Evolutionary conservation across 1,139 yeast genomes (phyloP).

Genomic region (Zygoascus meyerae): DNA sequence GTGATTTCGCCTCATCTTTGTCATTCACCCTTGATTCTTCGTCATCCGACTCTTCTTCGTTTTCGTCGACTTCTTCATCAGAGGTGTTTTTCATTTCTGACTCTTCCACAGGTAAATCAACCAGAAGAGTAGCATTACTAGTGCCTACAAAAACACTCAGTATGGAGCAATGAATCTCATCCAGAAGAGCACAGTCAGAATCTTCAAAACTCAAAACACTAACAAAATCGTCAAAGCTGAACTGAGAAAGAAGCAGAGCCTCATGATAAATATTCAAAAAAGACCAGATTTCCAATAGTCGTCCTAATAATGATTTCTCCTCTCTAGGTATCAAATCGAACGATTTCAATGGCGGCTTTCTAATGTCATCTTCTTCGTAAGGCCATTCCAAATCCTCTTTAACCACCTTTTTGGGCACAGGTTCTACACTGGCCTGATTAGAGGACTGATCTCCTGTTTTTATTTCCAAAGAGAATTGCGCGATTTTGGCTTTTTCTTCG

Average conservation of each 20-base stretch:
- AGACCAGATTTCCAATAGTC: constrained; percentile 58
- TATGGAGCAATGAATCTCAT: constrained; percentile 66
- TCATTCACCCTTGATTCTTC: constrained; percentile 29
- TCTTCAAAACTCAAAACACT: constrained; percentile 50
- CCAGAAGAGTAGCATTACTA: constrained; percentile 29
- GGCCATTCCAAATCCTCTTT: constrained; percentile 25
- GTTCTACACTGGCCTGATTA: constrained; percentile 3
- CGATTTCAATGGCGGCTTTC: constrained; percentile 13
- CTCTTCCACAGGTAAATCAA: constrained; percentile 37
- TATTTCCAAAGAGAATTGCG: background rate
- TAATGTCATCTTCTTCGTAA: constrained; percentile 12
- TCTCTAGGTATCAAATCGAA: constrained; percentile 11
- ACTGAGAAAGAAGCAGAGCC: constrained; percentile 59
- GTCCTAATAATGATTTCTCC: constrained; percentile 21
- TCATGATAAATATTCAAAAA: constrained; percentile 67
- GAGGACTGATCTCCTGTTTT: background rate
- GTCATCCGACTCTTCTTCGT: constrained; percentile 31
- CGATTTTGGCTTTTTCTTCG: background rate
- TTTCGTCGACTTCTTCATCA: constrained; percentile 37
- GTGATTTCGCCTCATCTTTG: too few relatives aligned
- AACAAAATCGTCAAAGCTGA: constrained; percentile 74
- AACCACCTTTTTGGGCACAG: constrained; percentile 11
- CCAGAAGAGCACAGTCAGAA: constrained; percentile 50
- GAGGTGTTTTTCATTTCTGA: constrained; percentile 18
- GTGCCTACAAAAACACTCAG: constrained; percentile 29